These are phyloP conservation scores for Agmasoma carcini DNA, from an alignment of 371 early-diverging fungal genomes.

Conservation along the genomic window DNA sequence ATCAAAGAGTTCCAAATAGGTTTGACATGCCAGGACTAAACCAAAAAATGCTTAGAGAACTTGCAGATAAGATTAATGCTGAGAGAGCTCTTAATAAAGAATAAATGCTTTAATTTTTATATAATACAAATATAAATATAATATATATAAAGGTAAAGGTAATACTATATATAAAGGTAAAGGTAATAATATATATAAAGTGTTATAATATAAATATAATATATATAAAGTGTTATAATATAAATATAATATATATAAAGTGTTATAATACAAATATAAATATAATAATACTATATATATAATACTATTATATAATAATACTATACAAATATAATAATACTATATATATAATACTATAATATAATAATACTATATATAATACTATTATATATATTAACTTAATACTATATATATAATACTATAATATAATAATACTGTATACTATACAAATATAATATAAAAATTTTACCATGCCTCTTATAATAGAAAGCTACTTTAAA, in stretches of 20 bases:
- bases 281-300: background rate
- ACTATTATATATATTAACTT: too few species aligned
- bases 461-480: too few species aligned
- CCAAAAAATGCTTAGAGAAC: background rate
- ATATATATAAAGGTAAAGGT: background rate
- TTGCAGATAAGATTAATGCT: background rate
- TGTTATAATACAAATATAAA: too few species aligned
- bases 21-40: constrained; percentile 16
- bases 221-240: background rate
- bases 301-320: background rate
- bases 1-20: constrained; percentile 20
- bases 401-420: too few species aligned
- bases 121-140: constrained; percentile 3
- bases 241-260: background rate
- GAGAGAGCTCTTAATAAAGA: background rate
- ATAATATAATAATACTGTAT: too few species aligned
- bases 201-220: background rate
- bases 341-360: too few species aligned
- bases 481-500: background rate
- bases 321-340: too few species aligned
- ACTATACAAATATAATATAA: too few species aligned
- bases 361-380: too few species aligned
- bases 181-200: background rate
- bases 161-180: background rate
- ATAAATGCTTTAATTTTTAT: background rate